A percentile compares a stretch with the other conserved stretches of the same genome.
phyloP scores from a whole-genome alignment of 371 early-diverging fungal genomes.

The Nosema muscidifuracis region DNA sequence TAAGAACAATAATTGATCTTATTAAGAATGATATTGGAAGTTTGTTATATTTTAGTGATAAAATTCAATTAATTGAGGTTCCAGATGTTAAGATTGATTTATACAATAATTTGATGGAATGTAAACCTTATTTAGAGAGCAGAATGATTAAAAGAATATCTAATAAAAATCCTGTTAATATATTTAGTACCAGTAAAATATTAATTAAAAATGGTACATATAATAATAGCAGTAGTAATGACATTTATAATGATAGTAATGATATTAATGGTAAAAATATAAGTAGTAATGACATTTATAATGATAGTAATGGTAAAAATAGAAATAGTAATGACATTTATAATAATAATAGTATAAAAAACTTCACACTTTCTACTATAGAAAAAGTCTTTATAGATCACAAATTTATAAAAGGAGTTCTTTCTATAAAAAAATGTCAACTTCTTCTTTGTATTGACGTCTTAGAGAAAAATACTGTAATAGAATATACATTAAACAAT shows the following conservation, averaged over 20 bases:
- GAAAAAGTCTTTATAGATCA: constrained; percentile 14
- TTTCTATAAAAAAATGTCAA: not conserved
- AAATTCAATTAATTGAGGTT: not conserved
- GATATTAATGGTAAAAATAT: not conserved
- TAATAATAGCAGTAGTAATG: too few species aligned
- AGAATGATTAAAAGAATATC: not conserved
- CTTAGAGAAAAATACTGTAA: constrained; percentile 1
- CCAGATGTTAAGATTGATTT: not conserved
- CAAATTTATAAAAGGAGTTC: constrained; percentile 2
- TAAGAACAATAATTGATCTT: not conserved
- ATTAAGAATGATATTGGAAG: not conserved
- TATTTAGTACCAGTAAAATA: too few species aligned
- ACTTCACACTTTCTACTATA: too few species aligned
- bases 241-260: too few species aligned
- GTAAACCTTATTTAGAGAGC: not conserved
- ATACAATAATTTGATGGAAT: not conserved
- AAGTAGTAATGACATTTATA: not conserved
- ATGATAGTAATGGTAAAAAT: too few species aligned
- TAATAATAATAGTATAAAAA: too few species aligned
- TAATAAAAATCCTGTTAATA: not conserved
- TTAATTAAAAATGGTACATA: not conserved
- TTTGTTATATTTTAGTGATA: not conserved
- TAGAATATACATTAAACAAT: constrained; percentile 1
- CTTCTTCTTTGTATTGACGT: constrained; percentile 15
- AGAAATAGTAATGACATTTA: too few species aligned